phyloP scores from a whole-genome alignment of 169 alveolate species.

The Eimeria falciformis region DNA sequence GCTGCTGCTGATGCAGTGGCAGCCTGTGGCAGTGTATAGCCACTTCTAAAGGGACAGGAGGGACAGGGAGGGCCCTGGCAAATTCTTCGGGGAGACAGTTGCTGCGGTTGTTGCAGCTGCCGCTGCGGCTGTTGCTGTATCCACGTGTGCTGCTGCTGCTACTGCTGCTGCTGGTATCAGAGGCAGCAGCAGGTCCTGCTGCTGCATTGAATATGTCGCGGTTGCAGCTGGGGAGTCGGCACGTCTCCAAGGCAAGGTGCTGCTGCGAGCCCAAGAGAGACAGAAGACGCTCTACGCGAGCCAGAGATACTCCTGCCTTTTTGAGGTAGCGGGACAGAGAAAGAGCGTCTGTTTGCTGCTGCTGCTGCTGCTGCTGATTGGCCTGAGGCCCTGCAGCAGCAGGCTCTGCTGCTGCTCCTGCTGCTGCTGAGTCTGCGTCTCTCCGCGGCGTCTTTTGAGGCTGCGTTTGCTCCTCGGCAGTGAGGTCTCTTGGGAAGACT shows the following conservation, averaged over 20 bases:
- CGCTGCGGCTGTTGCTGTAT: neutral
- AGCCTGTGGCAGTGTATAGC: slow-evolving; percentile 51
- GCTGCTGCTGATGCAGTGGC: slow-evolving; percentile 27
- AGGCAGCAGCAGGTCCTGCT: slow-evolving; percentile 46
- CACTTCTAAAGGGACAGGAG: slow-evolving; percentile 36
- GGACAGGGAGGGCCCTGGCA: slow-evolving; percentile 42
- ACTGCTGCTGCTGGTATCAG: slow-evolving; percentile 25
- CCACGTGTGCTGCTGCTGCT: slow-evolving; percentile 31
- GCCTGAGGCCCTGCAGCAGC: neutral
- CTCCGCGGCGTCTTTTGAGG: neutral
- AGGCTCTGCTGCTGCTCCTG: neutral
- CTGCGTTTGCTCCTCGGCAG: neutral
- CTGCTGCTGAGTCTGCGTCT: neutral
- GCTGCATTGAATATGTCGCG: neutral
- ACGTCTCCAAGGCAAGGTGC: slow-evolving; percentile 2
- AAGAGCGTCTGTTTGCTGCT: neutral
- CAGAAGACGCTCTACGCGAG: slow-evolving; percentile 44
- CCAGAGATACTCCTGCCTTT: neutral
- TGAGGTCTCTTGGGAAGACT: slow-evolving; percentile 1
- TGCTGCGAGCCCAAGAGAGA: slow-evolving; percentile 47
- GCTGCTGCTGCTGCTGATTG: slow-evolving; percentile 15
- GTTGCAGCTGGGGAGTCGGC: slow-evolving; percentile 1
- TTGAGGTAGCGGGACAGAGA: neutral
- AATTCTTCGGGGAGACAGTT: slow-evolving; percentile 60
- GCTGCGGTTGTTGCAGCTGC: neutral